These are phyloP conservation scores for Ceratobasidium sp. DNA, from an alignment of 1,284 basidiomycete species.

Conservation along the genomic window DNA sequence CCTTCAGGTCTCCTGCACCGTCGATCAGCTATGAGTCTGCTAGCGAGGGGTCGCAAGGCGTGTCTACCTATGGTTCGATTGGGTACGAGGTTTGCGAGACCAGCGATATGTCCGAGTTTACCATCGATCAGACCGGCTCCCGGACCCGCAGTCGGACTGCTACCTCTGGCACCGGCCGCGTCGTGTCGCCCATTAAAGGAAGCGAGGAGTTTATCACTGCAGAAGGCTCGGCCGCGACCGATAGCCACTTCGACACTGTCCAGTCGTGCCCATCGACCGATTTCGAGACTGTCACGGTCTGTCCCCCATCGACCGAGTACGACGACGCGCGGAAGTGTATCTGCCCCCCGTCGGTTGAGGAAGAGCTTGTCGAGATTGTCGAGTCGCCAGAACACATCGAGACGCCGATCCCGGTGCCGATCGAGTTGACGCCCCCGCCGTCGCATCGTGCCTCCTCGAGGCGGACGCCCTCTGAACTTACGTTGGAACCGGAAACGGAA, in stretches of 20 bases:
- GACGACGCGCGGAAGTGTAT: constrained; percentile 39
- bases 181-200: constrained; percentile 26
- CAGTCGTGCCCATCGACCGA: constrained; percentile 45
- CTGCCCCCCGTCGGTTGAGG: constrained; percentile 35
- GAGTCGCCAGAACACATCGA: neutral
- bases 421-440: constrained; percentile 14
- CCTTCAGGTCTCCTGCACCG: constrained; percentile 57
- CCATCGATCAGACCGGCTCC: constrained; percentile 38
- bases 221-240: constrained; percentile 23
- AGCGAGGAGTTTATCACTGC: constrained; percentile 45
- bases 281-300: constrained; percentile 46
- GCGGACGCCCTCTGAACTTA: neutral
- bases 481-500: neutral
- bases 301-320: constrained; percentile 47
- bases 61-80: constrained; percentile 45
- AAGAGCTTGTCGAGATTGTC: constrained; percentile 13
- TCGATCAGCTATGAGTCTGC: constrained; percentile 55
- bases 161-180: constrained; percentile 28
- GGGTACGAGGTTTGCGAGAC: constrained; percentile 49
- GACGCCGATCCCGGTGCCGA: neutral
- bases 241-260: constrained; percentile 17
- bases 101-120: constrained; percentile 42
- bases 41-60: constrained; percentile 15
- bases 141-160: constrained; percentile 27
- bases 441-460: constrained; percentile 2